Conservation (phyloP, 2,329 filamentous ascomycete genomes). For the Aspergillus pseudoglaucus region DNA sequence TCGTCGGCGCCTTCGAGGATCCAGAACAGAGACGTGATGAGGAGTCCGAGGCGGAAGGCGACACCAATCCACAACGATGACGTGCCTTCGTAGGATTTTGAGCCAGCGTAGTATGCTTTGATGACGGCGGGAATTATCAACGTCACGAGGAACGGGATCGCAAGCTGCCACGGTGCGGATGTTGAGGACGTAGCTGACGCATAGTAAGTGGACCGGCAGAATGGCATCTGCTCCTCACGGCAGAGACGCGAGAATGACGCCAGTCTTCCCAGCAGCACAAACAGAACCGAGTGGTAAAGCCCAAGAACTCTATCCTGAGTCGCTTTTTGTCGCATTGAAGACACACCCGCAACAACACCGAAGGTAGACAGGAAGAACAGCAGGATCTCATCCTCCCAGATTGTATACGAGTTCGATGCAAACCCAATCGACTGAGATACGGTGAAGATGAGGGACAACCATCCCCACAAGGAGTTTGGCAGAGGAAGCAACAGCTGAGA, state of each 20-base stretch:
- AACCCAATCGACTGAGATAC: slow-evolving; percentile 88
- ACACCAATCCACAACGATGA: slow-evolving; percentile 78
- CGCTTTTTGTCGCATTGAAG: slow-evolving; percentile 66
- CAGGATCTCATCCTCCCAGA: slow-evolving; percentile 95
- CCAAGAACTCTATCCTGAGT: slow-evolving; percentile 66
- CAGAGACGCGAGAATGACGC: slow-evolving; percentile 88
- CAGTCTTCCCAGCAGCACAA: slow-evolving; percentile 69
- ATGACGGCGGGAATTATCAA: slow-evolving; percentile 70
- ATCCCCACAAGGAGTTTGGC: slow-evolving; percentile 80
- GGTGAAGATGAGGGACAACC: slow-evolving; percentile 73
- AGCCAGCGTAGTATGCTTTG: slow-evolving; percentile 73
- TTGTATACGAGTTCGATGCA: slow-evolving; percentile 95
- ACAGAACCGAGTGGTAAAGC: slow-evolving; percentile 76
- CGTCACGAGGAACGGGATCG: slow-evolving; percentile 69
- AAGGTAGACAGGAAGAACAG: slow-evolving; percentile 89
- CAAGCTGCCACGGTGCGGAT: slow-evolving; percentile 81
- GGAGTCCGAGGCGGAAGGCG: slow-evolving; percentile 67
- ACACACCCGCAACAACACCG: slow-evolving; percentile 65
- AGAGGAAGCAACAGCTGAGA: slow-evolving; percentile 47
- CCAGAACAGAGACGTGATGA: slow-evolving; percentile 79
- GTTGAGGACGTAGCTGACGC: slow-evolving; percentile 86
- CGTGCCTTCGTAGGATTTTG: slow-evolving; percentile 79
- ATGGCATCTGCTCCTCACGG: slow-evolving; percentile 97
- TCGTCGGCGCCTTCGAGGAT: slow-evolving; percentile 74
- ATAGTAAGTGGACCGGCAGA: slow-evolving; percentile 92